Conservation (phyloP, 345 rosid genomes). For the Trapa incisa region DNA sequence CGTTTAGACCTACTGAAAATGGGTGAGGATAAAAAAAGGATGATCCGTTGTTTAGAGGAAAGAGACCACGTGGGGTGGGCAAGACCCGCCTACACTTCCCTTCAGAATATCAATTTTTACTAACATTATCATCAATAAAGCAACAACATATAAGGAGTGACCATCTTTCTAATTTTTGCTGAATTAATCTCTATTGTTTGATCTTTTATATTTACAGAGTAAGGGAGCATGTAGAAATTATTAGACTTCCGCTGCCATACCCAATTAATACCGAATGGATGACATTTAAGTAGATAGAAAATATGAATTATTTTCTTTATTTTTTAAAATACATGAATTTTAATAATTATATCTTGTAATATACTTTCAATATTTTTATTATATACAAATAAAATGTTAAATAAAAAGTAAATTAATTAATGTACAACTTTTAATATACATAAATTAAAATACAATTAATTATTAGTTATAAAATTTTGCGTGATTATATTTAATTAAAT, state of each 20-base stretch:
- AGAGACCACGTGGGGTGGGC: conserved; percentile 87
- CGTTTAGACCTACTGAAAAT: neutral
- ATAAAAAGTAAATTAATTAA: too few species aligned
- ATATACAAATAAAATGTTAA: neutral
- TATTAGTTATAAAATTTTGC: too few species aligned
- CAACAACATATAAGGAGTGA: neutral
- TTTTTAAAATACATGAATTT: neutral
- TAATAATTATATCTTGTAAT: neutral
- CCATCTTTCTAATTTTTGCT: neutral
- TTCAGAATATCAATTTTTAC: conserved; percentile 13
- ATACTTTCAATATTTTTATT: too few species aligned
- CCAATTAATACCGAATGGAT: too few species aligned
- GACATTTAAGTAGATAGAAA: too few species aligned
- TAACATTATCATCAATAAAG: neutral
- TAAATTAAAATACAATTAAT: too few species aligned
- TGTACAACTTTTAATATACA: too few species aligned
- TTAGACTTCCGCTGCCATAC: too few species aligned
- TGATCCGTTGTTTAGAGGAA: too few species aligned
- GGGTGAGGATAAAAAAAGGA: neutral
- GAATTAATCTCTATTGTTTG: neutral
- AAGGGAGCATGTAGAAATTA: neutral
- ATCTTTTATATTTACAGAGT: too few species aligned
- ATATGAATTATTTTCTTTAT: neutral
- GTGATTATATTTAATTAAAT: too few species aligned
- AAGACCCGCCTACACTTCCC: conserved; percentile 91